Evolutionary conservation across 2,329 filamentous ascomycete species (phyloP), one percentile per base, ranked within the genome.

Genomic region (Aphanocladium album): DNA sequence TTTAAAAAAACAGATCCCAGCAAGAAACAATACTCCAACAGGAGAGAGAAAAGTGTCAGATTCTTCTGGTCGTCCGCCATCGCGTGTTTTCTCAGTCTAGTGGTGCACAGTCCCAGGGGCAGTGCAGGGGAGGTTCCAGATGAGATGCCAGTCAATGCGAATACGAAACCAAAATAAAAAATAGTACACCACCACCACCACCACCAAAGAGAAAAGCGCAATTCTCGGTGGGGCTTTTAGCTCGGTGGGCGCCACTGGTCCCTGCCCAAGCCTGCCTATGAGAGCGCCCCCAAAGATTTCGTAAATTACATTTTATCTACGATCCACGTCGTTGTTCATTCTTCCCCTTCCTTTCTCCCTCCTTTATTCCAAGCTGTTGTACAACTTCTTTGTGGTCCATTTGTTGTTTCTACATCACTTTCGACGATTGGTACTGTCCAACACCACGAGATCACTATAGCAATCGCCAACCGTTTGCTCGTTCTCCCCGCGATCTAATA

Each of bases 231-330:
- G 53, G 53, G 37, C 39, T 21, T 30, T 37, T n/a, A n/a, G 49
- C 9, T 39, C 50, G 30, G 50, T 37, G 25, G 30, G 49, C 30
- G 53, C 53, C 49, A 25, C 52, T 41, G 27, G 30, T 37, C 46
- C 37, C 35, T 58, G 45, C 55, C 45, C n/a, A n/a, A n/a, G n/a
- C n/a, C n/a, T n/a, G n/a, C n/a, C n/a, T 56, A 56, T 51, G 30
- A 51, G 49, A 55, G 39, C 37, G 39, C 39, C 53, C 35, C 53
- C 53, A 39, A 56, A 56, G 41, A 56, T 46, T 56, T 45, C 25
- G 45, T 47, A 56, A 56, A 21, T 56, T 46, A 25, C 27, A 33
- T 30, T 25, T 56, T 19, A 43, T 45, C 45, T 37, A 21, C 49
- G 45, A 51, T 50, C 56, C 46, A 43, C 47, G 46, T 16, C 33